phyloP scores from a whole-genome alignment of 306 rosid species.

The Sicyos baderoa region DNA sequence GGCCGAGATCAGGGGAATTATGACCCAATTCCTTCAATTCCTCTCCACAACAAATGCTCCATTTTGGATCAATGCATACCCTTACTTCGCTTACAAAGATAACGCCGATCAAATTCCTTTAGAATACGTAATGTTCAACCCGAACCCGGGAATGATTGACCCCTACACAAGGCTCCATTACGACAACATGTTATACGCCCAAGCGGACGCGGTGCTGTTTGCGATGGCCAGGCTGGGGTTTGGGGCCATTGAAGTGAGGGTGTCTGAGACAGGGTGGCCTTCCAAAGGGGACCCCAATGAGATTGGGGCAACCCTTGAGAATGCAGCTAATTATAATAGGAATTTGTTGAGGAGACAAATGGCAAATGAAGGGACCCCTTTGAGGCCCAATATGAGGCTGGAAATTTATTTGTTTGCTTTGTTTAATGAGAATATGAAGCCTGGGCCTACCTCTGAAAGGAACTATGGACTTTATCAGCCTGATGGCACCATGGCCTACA shows the following conservation, averaged over 20 bases:
- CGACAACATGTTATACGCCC: conserved; percentile 90
- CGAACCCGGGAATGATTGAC: conserved; percentile 67
- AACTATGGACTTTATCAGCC: conserved; percentile 81
- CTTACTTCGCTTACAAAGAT: conserved; percentile 75
- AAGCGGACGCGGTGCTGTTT: conserved; percentile 69
- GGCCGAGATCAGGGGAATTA: conserved; percentile 38
- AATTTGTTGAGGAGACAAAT: conserved; percentile 72
- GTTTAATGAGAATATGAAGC: conserved; percentile 87
- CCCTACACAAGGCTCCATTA: conserved; percentile 63
- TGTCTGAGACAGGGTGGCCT: conserved; percentile 96
- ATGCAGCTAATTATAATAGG: conserved; percentile 69
- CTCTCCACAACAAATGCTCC: conserved; percentile 60
- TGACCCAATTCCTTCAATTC: conserved; percentile 65
- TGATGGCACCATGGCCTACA: conserved; percentile 77
- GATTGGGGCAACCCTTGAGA: conserved; percentile 57
- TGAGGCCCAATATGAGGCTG: conserved; percentile 63
- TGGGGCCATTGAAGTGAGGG: conserved; percentile 58
- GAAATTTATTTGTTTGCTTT: conserved; percentile 80
- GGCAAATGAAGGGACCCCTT: conserved; percentile 77
- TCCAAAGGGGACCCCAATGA: conserved; percentile 68
- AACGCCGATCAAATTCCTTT: conserved; percentile 43
- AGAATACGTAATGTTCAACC: conserved; percentile 63
- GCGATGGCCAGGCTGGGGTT: conserved; percentile 77
- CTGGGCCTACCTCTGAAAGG: no score
- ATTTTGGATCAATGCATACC: conserved; percentile 94